Conservation (phyloP, 805 yeast genomes). For the Saccharomycopsis oosterbeekiorum region DNA sequence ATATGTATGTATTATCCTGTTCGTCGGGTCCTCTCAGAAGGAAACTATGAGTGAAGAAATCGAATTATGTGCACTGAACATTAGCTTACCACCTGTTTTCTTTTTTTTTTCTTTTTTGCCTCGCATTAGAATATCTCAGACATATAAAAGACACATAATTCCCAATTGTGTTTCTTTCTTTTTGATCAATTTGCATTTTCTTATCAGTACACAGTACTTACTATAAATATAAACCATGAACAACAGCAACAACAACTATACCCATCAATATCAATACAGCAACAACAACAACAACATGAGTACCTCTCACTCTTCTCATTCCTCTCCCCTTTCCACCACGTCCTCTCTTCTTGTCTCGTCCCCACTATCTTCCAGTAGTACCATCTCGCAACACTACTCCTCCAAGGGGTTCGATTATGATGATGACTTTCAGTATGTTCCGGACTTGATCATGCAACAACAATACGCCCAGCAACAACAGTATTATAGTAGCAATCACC, state of each 20-base stretch:
- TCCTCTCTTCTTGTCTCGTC: background rate
- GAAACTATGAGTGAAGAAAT: background rate
- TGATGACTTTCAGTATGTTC: conserved; percentile 17
- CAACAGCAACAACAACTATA: background rate
- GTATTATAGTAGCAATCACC: background rate
- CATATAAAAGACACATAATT: conserved; percentile 1
- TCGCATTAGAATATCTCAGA: background rate
- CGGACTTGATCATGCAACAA: conserved; percentile 9
- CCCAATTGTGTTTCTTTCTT: background rate
- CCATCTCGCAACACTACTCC: conserved; percentile 12
- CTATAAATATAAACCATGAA: too few relatives aligned
- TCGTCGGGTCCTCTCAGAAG: background rate
- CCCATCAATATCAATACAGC: background rate
- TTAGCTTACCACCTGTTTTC: background rate
- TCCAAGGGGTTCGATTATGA: conserved; percentile 19
- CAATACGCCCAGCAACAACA: background rate
- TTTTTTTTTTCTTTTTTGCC: background rate
- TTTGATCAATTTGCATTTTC: background rate
- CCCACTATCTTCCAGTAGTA: background rate
- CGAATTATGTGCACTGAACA: background rate
- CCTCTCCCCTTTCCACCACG: background rate
- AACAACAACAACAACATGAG: background rate
- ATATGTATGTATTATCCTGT: background rate
- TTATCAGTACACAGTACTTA: background rate
- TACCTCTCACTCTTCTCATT: background rate